These are phyloP conservation scores for Sicyos baderoa DNA, from an alignment of 306 rosid genomes.

Conservation along the genomic window DNA sequence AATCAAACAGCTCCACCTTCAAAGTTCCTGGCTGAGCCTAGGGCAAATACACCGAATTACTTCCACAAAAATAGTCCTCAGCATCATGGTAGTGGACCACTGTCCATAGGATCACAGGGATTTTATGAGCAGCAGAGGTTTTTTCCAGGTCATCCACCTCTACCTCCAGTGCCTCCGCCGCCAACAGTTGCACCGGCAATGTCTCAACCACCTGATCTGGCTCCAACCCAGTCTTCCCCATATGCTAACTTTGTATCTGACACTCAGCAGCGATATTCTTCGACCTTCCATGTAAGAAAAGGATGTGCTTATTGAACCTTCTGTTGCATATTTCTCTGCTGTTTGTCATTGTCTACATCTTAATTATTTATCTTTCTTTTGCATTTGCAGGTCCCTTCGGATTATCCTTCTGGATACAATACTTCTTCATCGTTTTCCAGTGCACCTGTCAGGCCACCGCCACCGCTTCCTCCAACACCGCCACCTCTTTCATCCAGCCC, in stretches of 20 bases:
- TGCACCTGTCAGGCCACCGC: slow-evolving; percentile 68
- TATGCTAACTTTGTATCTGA: slow-evolving; percentile 51
- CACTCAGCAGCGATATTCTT: slow-evolving; percentile 40
- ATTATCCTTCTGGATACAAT: slow-evolving; percentile 56
- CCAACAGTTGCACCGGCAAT: slow-evolving; percentile 48
- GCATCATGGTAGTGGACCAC: slow-evolving; percentile 46
- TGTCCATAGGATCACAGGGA: slow-evolving; percentile 63
- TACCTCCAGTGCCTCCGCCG: slow-evolving; percentile 97
- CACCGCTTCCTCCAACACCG: slow-evolving; percentile 96
- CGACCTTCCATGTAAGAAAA: slow-evolving; percentile 48
- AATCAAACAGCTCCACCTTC: slow-evolving; percentile 44
- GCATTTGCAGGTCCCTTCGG: slow-evolving; percentile 69
- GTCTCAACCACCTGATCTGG: slow-evolving; percentile 50
- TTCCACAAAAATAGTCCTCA: slow-evolving; percentile 57
- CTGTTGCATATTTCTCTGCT: slow-evolving; percentile 20
- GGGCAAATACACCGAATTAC: slow-evolving; percentile 50
- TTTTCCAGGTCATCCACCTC: slow-evolving; percentile 77
- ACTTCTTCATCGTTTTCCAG: slow-evolving; percentile 48
- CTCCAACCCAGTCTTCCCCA: slow-evolving; percentile 53
- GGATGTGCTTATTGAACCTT: slow-evolving; percentile 10
- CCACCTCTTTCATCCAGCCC: slow-evolving; percentile 76
- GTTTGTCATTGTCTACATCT: slow-evolving; percentile 13
- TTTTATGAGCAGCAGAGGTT: slow-evolving; percentile 73
- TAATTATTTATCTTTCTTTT: slow-evolving; percentile 19
- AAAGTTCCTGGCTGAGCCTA: slow-evolving; percentile 49